Base-by-base conservation (phyloP, 768 basidiomycete genomes). In the Kwoniella europaea region DNA sequence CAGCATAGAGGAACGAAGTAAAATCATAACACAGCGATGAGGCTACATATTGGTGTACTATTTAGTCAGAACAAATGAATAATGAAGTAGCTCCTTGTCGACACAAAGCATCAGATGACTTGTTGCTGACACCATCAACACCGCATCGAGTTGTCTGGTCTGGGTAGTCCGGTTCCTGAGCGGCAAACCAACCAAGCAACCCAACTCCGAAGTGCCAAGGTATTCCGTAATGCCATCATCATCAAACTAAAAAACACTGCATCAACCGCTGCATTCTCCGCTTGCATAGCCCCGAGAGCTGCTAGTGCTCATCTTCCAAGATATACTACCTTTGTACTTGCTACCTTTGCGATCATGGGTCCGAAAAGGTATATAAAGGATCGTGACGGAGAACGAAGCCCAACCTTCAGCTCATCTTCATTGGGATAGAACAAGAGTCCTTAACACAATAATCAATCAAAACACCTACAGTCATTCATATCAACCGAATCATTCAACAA, bases 111-210 rank as follows among this genome's bases (percentile, higher is more conserved):
- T 50, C 46, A 50, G 12, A 13, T 50, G 46, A 50, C 46, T 50
- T 50, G 46, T 50, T 13, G 10, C 13, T 50, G 46, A 50, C 46
- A 18, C 18, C 46, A 35, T 35, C 46, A 50, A 50, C 46, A 50
- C 46, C 46, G 46, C 46, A 50, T 50, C 46, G 46, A 50, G 46
- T 50, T 10, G 46, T 50, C 12, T 15, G 13, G 18, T 15, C 18
- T 50, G 18, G 24, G 15, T 61, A 61, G 59, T 61, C 59, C 59
- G 59, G 42, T 61, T 61, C 59, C 59, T 61, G 35, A 61, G 59
- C 59, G 59, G 59, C 42, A 42, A 61, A 59, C 27, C 15, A 61
- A 10, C 42, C 24, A 55, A 24, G 24, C 24, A 12, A 55, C n/a
- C 35, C 16, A 46, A 35, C 59, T 61, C 59, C 59, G 59, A 61